Evolutionary conservation across 345 rosid species (phyloP).

Genomic region (Dovyalis caffra): DNA sequence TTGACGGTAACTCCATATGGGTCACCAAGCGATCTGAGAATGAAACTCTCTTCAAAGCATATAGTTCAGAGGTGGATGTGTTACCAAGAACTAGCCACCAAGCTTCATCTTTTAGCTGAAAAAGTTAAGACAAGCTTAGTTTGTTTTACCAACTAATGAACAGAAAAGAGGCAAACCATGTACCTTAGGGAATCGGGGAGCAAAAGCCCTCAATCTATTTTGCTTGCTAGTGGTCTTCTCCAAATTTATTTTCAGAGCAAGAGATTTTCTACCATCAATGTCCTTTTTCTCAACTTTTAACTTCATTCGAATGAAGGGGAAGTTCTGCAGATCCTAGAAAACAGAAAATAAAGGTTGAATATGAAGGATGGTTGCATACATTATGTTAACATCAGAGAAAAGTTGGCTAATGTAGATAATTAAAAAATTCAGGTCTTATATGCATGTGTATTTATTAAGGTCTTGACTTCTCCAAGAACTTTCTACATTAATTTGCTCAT

Average conservation of each 20-base stretch:
- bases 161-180: not conserved
- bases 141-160: conserved; percentile 7
- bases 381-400: not conserved
- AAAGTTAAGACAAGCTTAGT: conserved; percentile 17
- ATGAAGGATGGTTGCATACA: not conserved
- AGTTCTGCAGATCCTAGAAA: conserved; percentile 73
- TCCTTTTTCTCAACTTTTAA: conserved; percentile 62
- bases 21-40: conserved; percentile 63
- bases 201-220: conserved; percentile 72
- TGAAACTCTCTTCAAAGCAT: conserved; percentile 88
- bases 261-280: conserved; percentile 33
- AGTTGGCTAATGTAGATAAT: no score
- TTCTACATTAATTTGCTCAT: no score
- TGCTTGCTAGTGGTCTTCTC: conserved; percentile 59
- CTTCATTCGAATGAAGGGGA: conserved; percentile 64
- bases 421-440: no score
- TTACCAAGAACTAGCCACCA: conserved; percentile 97
- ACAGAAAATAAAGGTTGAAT: not conserved
- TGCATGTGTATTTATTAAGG: no score
- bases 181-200: conserved; percentile 93
- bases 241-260: conserved; percentile 54
- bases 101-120: conserved; percentile 89
- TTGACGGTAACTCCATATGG: conserved; percentile 70
- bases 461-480: no score
- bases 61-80: conserved; percentile 57